A percentile compares a stretch with the other conserved stretches of the same genome.
Conservation (phyloP, 1,284 basidiomycete species). For the Rhizoctonia solani region DNA sequence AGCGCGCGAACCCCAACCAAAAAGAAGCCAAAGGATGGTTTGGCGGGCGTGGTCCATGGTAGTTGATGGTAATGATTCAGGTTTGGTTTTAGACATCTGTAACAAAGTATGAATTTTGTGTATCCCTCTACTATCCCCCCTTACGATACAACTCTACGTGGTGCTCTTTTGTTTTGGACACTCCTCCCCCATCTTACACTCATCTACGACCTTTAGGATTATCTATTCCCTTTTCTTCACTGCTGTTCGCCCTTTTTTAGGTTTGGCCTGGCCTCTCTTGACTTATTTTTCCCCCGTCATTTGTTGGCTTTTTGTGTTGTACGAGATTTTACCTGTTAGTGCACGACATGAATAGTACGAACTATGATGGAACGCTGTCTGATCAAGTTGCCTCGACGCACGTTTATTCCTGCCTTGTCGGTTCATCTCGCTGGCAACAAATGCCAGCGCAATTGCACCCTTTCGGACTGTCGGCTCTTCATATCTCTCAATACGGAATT, state of each 20-base stretch:
- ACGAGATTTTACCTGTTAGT: conserved; percentile 10
- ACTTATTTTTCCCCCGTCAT: conserved; percentile 12
- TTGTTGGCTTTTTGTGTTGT: conserved; percentile 27
- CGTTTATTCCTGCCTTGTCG: background rate
- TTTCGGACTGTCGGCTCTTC: too few species aligned
- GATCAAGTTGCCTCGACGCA: background rate
- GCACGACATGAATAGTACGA: conserved; percentile 21
- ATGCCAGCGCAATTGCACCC: too few species aligned
- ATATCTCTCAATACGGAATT: too few species aligned
- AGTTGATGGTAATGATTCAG: conserved; percentile 10
- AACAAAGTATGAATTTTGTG: conserved; percentile 35
- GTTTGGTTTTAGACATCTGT: conserved; percentile 27
- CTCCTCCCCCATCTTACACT: too few species aligned
- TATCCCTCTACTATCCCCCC: conserved; percentile 20
- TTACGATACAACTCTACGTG: conserved; percentile 26
- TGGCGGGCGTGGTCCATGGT: conserved; percentile 32
- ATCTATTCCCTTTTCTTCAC: conserved; percentile 27
- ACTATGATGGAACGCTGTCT: conserved; percentile 2
- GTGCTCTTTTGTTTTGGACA: conserved; percentile 27
- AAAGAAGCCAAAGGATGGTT: conserved; percentile 33
- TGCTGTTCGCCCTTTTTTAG: background rate
- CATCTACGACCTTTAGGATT: conserved; percentile 30
- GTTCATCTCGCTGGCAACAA: too few species aligned
- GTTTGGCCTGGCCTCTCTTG: conserved; percentile 24
- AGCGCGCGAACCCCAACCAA: conserved; percentile 17